Base-by-base conservation (phyloP, 345 rosid genomes). In the Combretum micranthum region DNA sequence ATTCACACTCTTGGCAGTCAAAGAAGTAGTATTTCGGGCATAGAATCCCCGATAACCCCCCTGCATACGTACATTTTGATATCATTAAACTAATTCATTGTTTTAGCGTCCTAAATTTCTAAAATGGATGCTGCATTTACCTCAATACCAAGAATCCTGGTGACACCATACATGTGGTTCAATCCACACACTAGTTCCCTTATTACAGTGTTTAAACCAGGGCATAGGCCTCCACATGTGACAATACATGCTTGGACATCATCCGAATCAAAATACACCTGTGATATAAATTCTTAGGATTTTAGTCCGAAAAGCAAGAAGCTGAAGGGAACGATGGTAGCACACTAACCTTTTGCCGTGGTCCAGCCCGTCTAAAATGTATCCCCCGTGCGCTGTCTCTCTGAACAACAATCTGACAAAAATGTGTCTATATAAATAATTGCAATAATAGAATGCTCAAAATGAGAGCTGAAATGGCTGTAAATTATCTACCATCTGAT, bases 161-260 rank as follows among this genome's bases (percentile, higher is more conserved):
- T 68, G 39, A 71, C 77, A 17, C 79, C 79, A 50, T 77, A 77
- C 82, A 74, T 71, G 51, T 74, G 52, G 67, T 77, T 52, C 42
- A 77, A 51, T 39, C 74, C 78, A 49, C 76, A 67, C 0, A 77
- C 82, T 19, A 77, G 45, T 49, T 77, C 82, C 59, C 82, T 60
- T 12, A 74, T 77, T 20, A 74, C 83, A 1, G 83, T 78, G 60
- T 78, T 78, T 19, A 78, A 61, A 44, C 79, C 79, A 15, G 79
- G 83, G 50, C 83, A 74, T 15, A 78, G 66, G 49, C 83, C 83
- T 9, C 83, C 83, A 45, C 83, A 78, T 26, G 83, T 74, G 26
- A 74, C 79, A 2, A 71, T 74, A 21, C 75, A 74, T 20, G 77
- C 74, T n/a, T 66, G 63, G 51, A 71, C 83, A 52, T 74, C 77